Evolutionary conservation across 495 filamentous ascomycete genomes (phyloP), one percentile per base, ranked within the genome.

Genomic region (Podospora pseudocomata): DNA sequence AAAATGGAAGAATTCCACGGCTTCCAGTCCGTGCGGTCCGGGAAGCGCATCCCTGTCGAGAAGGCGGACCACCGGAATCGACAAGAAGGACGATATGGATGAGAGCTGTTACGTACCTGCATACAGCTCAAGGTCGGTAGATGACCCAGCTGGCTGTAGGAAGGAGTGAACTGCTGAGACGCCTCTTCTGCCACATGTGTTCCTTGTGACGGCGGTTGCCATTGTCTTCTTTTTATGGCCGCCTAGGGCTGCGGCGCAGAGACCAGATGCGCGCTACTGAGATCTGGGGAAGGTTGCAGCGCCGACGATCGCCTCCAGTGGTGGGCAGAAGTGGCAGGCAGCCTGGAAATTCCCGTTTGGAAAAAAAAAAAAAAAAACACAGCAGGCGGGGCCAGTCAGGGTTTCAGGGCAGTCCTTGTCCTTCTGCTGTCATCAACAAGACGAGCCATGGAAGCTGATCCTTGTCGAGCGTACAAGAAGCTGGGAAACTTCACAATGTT

Each of bases 231-330:
- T 49, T 49, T 3, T 49, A 11, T 11, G 39, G 39, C 39, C 6
- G 39, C 39, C 39, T 49, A 49, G 39, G 39, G 13, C 39, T 49
- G 39, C 39, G 39, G 39, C 39, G 39, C 39, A 49, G 39, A 49
- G 39, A 49, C 39, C 39, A 13, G 39, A 49, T 49, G 27, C 56
- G 62, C 60, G 63, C 65, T 63, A 66, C 63, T 39, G 26, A 65
- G 69, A 68, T 71, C 69, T 65, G 68, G 68, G 68, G 63, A 73
- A 65, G 60, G 62, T 71, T 67, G 60, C 64, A 70, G 39, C 23
- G 59, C 34, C 9, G 32, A 27, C 63, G 68, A 70, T 70, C 65
- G 66, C 44, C 63, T 64, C 65, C 66, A 58, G 18, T 58, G 55
- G 30, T 32, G 30, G 30, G 30, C 30, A 7, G 30, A 23, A 23